Conservation (phyloP, 768 basidiomycete species). For the Rhodosporidiobolus sp. region DNA sequence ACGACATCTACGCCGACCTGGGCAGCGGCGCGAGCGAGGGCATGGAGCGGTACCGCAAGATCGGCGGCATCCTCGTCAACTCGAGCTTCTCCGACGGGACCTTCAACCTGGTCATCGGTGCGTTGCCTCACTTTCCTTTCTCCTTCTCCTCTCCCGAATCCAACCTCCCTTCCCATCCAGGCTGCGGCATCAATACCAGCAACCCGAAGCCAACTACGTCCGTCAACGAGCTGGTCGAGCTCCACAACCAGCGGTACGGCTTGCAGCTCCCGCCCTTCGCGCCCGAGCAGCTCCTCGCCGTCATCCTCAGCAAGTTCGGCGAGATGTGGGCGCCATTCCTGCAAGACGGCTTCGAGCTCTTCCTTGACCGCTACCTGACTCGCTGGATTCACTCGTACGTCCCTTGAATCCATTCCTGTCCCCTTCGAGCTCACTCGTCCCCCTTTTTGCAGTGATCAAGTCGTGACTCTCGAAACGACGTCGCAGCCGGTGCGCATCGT, state of each 20-base stretch:
- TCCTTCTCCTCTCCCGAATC: neutral
- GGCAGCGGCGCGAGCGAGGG: slow-evolving; percentile 45
- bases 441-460: slow-evolving; percentile 61
- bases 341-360: slow-evolving; percentile 69
- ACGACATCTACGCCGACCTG: slow-evolving; percentile 77
- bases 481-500: slow-evolving; percentile 69
- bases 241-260: slow-evolving; percentile 41
- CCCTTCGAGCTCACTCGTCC: neutral
- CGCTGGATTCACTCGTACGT: slow-evolving; percentile 91
- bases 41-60: slow-evolving; percentile 59
- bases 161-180: slow-evolving; percentile 50
- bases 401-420: neutral
- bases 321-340: slow-evolving; percentile 73
- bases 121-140: too few relatives aligned
- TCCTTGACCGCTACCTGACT: slow-evolving; percentile 71
- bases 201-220: slow-evolving; percentile 80
- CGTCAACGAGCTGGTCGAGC: slow-evolving; percentile 63
- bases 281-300: slow-evolving; percentile 71
- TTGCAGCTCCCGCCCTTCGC: slow-evolving; percentile 54
- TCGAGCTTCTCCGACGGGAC: slow-evolving; percentile 71
- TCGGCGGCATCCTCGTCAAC: slow-evolving; percentile 89
- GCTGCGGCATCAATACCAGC: slow-evolving; percentile 82
- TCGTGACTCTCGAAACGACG: slow-evolving; percentile 74
- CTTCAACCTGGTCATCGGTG: slow-evolving; percentile 78
- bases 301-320: slow-evolving; percentile 73